phyloP scores from a whole-genome alignment of 2,329 filamentous ascomycete genomes.

The Chaetothyriales sp. region DNA sequence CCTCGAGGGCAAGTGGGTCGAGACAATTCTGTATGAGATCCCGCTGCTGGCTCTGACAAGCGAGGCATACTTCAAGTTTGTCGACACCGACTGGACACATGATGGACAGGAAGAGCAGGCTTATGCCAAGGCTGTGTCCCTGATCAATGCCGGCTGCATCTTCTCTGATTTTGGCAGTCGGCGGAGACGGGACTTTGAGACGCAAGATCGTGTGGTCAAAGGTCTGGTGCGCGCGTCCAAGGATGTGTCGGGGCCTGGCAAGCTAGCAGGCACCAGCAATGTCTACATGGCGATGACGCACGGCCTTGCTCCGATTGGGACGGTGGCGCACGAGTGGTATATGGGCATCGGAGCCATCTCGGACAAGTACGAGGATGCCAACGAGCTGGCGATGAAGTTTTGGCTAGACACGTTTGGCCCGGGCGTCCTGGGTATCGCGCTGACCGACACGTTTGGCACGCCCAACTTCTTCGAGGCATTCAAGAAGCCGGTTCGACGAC shows the following conservation, averaged over 20 bases:
- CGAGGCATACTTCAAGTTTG: constrained; percentile 94
- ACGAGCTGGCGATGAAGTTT: constrained; percentile 67
- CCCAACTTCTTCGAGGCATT: constrained; percentile 77
- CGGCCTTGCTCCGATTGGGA: constrained; percentile 69
- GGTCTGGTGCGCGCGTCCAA: constrained; percentile 67
- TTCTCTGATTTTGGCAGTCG: constrained; percentile 92
- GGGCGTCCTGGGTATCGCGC: constrained; percentile 67
- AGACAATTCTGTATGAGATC: constrained; percentile 96
- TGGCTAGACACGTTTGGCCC: constrained; percentile 88
- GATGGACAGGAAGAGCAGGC: constrained; percentile 74
- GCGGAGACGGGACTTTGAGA: constrained; percentile 81
- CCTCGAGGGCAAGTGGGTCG: constrained; percentile 72
- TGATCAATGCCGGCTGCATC: constrained; percentile 70
- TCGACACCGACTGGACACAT: constrained; percentile 84
- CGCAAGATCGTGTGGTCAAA: constrained; percentile 78
- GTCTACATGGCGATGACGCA: constrained; percentile 95
- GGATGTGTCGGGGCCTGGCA: constrained; percentile 50
- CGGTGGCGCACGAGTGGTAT: constrained; percentile 95
- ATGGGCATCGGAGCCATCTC: constrained; percentile 94
- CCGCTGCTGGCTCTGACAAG: constrained; percentile 81
- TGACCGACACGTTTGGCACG: constrained; percentile 95
- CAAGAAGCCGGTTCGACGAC: constrained; percentile 44
- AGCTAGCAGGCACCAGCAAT: constrained; percentile 80
- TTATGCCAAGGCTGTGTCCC: constrained; percentile 58
- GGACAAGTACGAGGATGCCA: constrained; percentile 68